Evolutionary conservation across 2,329 filamentous ascomycete species (phyloP).

Genomic region (Knufia petricola): DNA sequence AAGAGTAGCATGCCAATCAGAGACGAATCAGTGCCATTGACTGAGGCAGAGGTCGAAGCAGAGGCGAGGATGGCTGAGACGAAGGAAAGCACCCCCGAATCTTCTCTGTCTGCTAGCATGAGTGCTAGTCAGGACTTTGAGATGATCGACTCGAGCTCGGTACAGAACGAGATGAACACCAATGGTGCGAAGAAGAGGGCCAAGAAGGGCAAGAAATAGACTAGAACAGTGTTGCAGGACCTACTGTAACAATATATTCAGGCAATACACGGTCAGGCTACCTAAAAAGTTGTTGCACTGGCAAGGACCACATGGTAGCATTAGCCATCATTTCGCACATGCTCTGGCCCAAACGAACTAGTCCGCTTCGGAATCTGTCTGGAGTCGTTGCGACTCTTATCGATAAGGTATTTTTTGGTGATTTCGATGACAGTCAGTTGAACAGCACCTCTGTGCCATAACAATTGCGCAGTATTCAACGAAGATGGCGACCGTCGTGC

Average conservation of each 20-base stretch:
- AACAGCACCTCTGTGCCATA: background rate
- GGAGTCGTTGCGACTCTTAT: slow-evolving; percentile 4
- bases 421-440: background rate
- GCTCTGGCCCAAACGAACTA: background rate
- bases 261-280: too few species aligned
- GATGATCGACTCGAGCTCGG: slow-evolving; percentile 20
- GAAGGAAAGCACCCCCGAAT: slow-evolving; percentile 11
- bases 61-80: slow-evolving; percentile 2
- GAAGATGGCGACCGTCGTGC: slow-evolving; percentile 66
- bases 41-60: slow-evolving; percentile 7
- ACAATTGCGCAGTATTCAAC: background rate
- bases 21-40: slow-evolving; percentile 7
- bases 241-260: background rate
- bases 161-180: slow-evolving; percentile 17
- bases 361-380: background rate
- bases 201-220: slow-evolving; percentile 21
- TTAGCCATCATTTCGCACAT: too few species aligned
- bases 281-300: too few species aligned
- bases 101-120: slow-evolving; percentile 6
- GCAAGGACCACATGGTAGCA: too few species aligned
- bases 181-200: slow-evolving; percentile 18
- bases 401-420: slow-evolving; percentile 6
- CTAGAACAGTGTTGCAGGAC: background rate
- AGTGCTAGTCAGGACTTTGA: slow-evolving; percentile 23
- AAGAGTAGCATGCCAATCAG: slow-evolving; percentile 30